Evolutionary conservation across 257 asterid genomes (phyloP).

Genomic region (Solanum verrucosum): DNA sequence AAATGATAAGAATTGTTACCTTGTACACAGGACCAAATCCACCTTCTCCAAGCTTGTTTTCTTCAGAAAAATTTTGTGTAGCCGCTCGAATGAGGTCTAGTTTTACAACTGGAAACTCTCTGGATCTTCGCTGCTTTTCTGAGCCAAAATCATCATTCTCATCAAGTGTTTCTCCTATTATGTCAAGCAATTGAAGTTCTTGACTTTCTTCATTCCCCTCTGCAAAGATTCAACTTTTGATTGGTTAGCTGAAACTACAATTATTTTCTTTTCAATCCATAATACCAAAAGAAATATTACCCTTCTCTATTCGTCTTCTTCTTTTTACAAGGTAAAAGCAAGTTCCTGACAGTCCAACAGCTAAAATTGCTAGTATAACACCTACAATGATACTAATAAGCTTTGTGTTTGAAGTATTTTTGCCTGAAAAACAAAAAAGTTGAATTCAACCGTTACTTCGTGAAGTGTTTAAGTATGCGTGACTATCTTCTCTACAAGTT

Average conservation of each 20-base stretch:
- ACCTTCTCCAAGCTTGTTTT: constrained; percentile 1
- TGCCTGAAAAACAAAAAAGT: background rate
- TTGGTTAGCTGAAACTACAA: background rate
- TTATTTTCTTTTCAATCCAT: background rate
- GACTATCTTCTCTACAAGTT: background rate
- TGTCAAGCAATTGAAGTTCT: background rate
- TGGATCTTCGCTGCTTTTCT: background rate
- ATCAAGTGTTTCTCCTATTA: background rate
- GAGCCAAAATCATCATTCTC: background rate
- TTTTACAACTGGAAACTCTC: background rate
- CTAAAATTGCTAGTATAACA: background rate
- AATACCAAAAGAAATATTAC: background rate
- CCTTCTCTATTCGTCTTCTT: background rate
- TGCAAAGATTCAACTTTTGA: background rate
- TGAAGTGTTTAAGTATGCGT: background rate
- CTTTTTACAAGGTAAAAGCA: background rate
- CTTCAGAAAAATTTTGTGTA: background rate
- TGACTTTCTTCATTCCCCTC: background rate
- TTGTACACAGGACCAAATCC: constrained; percentile 4
- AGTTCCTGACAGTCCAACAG: background rate
- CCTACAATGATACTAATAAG: background rate
- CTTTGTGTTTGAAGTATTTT: background rate
- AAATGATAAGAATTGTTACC: background rate
- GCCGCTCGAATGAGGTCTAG: background rate
- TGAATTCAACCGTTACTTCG: background rate